Conservation (phyloP, 768 basidiomycete species). For the Tylopilus intermedius region DNA sequence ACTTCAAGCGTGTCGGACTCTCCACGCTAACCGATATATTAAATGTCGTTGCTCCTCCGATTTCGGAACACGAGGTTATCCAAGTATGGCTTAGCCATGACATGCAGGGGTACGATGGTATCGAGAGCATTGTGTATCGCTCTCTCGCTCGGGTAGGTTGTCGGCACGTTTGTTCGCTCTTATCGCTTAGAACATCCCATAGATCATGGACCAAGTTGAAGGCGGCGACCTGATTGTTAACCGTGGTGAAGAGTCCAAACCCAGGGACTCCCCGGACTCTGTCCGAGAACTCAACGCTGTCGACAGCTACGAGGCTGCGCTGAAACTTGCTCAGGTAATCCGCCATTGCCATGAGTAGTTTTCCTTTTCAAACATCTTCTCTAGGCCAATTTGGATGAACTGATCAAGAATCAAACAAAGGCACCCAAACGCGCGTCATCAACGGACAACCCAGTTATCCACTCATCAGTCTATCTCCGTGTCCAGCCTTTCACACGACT, state of each 20-base stretch:
- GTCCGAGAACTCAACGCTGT: conserved; percentile 75
- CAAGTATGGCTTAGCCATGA: conserved; percentile 94
- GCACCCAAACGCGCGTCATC: conserved; percentile 27
- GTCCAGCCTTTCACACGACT: conserved; percentile 79
- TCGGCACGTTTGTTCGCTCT: neutral
- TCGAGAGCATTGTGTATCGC: conserved; percentile 90
- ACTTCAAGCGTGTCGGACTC: conserved; percentile 82
- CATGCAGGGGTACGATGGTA: conserved; percentile 93
- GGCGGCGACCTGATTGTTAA: conserved; percentile 89
- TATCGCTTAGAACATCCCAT: conserved; percentile 2
- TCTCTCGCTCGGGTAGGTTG: conserved; percentile 68
- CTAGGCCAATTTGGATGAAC: conserved; percentile 73
- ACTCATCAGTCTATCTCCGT: conserved; percentile 88
- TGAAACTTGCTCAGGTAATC: conserved; percentile 77
- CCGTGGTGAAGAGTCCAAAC: conserved; percentile 69
- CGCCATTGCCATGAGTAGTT: neutral
- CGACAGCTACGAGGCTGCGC: conserved; percentile 78
- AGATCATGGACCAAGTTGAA: conserved; percentile 94
- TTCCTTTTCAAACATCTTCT: conserved; percentile 1
- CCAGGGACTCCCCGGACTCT: conserved; percentile 46
- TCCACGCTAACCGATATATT: conserved; percentile 88
- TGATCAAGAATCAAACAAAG: conserved; percentile 60
- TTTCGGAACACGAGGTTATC: conserved; percentile 97
- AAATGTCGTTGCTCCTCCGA: conserved; percentile 96
- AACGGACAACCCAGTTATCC: conserved; percentile 61